A percentile compares a stretch with the other conserved stretches of the same genome.
phyloP scores from a whole-genome alignment of 2,329 filamentous ascomycete genomes.

The Penicillium psychrosexuale region DNA sequence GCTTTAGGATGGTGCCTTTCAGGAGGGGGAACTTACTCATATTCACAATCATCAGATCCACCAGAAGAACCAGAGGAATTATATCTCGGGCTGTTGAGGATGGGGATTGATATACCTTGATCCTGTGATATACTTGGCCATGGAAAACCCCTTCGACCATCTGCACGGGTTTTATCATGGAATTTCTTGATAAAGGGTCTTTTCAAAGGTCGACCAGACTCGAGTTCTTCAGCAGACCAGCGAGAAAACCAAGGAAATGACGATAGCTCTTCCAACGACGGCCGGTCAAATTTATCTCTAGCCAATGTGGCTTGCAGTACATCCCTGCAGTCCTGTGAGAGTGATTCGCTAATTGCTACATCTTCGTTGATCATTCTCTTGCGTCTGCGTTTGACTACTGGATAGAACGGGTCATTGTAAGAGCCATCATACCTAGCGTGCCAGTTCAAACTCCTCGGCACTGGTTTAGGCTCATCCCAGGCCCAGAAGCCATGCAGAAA shows the following conservation, averaged over 20 bases:
- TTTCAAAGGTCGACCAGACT: constrained; percentile 7
- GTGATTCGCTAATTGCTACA: constrained; percentile 23
- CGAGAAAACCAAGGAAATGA: constrained; percentile 29
- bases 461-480: constrained; percentile 26
- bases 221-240: constrained; percentile 12
- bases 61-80: neutral
- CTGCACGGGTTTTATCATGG: neutral
- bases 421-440: neutral
- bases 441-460: constrained; percentile 6
- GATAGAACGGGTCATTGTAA: neutral
- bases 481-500: constrained; percentile 34
- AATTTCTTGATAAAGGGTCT: constrained; percentile 11
- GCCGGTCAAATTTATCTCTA: constrained; percentile 22
- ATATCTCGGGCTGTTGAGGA: too few species aligned
- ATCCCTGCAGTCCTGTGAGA: constrained; percentile 35
- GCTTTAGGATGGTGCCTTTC: neutral
- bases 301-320: constrained; percentile 25
- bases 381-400: constrained; percentile 12
- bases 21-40: neutral
- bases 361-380: constrained; percentile 27
- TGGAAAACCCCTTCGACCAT: neutral
- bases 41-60: neutral
- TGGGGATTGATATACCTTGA: neutral
- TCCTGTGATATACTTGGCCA: neutral
- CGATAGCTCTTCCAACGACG: constrained; percentile 22